Conservation (phyloP, 2,329 filamentous ascomycete genomes). For the Cladosporium sp. region DNA sequence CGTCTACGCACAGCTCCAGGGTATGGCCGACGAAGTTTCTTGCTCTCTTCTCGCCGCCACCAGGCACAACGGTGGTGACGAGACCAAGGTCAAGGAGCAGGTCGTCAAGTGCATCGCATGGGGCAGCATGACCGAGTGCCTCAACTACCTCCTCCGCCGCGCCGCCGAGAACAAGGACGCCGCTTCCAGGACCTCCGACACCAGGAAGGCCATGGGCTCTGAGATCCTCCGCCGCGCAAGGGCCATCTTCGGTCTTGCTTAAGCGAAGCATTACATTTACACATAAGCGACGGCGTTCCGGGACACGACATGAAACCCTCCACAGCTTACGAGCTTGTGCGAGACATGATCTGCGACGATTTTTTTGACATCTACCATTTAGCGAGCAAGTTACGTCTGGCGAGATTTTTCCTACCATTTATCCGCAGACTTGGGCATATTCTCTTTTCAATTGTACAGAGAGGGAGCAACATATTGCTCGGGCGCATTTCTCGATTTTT, state of each 20-base stretch:
- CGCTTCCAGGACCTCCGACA: constrained; percentile 56
- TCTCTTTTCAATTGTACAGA: background rate
- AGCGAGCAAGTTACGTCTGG: constrained; percentile 19
- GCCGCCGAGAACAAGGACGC: constrained; percentile 66
- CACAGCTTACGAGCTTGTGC: constrained; percentile 9
- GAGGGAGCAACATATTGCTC: background rate
- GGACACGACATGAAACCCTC: constrained; percentile 4
- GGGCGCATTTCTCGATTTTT: background rate
- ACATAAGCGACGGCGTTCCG: constrained; percentile 12
- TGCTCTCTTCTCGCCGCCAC: constrained; percentile 54
- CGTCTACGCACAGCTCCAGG: constrained; percentile 79
- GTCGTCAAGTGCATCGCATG: constrained; percentile 61
- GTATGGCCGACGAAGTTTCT: constrained; percentile 94
- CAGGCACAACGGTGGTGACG: constrained; percentile 36
- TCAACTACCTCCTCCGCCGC: constrained; percentile 68
- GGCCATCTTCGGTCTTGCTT: constrained; percentile 26
- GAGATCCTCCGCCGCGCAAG: constrained; percentile 47
- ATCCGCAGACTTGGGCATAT: constrained; percentile 12
- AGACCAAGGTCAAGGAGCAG: constrained; percentile 44
- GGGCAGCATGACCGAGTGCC: constrained; percentile 69
- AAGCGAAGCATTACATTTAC: background rate
- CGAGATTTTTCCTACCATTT: background rate
- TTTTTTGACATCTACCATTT: constrained; percentile 18
- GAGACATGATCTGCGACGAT: constrained; percentile 17
- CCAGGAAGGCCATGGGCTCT: constrained; percentile 52